Conservation (phyloP, 106 monocot species). For the Dactylorhiza incarnata region DNA sequence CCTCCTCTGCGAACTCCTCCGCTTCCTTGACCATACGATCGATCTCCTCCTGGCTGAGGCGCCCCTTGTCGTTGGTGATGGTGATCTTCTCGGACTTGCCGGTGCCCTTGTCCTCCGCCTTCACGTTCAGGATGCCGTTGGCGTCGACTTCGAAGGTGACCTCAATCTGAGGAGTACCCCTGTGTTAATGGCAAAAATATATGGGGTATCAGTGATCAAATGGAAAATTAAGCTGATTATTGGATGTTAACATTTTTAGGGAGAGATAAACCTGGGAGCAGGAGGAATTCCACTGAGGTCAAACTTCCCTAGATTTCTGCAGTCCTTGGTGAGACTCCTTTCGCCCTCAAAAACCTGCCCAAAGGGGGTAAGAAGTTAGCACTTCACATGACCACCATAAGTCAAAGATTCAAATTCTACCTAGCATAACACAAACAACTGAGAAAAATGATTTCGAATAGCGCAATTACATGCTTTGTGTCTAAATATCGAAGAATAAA, state of each 20-base stretch:
- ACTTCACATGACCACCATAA: too few relatives aligned
- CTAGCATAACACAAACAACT: too few relatives aligned
- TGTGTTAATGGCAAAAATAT: too few relatives aligned
- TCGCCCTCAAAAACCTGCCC: conserved; percentile 25
- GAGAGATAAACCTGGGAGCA: conserved; percentile 8
- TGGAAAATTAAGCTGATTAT: too few relatives aligned
- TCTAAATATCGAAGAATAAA: too few relatives aligned
- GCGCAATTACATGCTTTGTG: too few relatives aligned
- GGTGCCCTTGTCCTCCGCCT: conserved; percentile 43
- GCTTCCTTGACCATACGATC: conserved; percentile 48
- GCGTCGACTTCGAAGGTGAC: conserved; percentile 53
- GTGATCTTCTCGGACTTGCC: conserved; percentile 45
- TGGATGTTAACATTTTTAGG: too few relatives aligned
- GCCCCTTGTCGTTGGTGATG: conserved; percentile 41
- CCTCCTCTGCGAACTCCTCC: conserved; percentile 41
- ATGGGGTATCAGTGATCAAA: too few relatives aligned
- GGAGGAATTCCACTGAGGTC: conserved; percentile 31
- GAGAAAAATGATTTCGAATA: too few relatives aligned
- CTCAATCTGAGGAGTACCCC: conserved; percentile 35
- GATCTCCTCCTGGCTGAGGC: conserved; percentile 41
- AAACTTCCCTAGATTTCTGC: conserved; percentile 37
- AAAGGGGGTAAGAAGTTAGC: too few relatives aligned
- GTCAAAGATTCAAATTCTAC: too few relatives aligned
- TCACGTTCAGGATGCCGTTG: conserved; percentile 49
- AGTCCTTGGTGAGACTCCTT: conserved; percentile 20